Evolutionary conservation across 192 early-diverging fungal genomes (phyloP), one percentile per base, ranked within the genome.

Genomic region (Podila minutissima): DNA sequence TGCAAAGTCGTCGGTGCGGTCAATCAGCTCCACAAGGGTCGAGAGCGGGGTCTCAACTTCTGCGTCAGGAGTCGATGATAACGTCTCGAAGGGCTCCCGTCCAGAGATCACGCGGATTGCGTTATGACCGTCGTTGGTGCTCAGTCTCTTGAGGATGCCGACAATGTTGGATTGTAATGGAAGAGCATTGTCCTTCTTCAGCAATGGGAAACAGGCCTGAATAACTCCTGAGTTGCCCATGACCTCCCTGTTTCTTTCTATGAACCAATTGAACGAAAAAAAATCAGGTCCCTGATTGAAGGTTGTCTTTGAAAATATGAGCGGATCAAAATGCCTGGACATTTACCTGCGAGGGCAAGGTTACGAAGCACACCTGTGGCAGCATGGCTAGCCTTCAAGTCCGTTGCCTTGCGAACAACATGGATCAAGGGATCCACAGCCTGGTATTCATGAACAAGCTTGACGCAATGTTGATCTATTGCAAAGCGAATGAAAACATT

Each of bases 281-380:
- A 66, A 59, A n/a, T 35, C 4, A 24, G 61, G 32, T 24, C 35
- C 35, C 11, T 29, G 20, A 38, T 55, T 37, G 22, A 22, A 24
- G 20, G 19, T n/a, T 13, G 0, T 64, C 15, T 58, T 26, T 5
- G 26, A 48, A 9, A 33, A 15, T 15, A 65, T 1, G 6, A 26
- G n/a, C 1, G 28, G 31, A 59, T n/a, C 28, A 61, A 74, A 41
- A 46, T 46, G 41, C 12, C 15, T 15, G 41, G 41, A 17, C 15
- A 46, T 12, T 1, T 24, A 86, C 85, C 82, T 38, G 93, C 84
- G 48, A 94, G 69, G 51, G 90, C 87, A 51, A 94, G 85, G 78
- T 94, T 93, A 53, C 91, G 90, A 5, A 94, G 81, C 41, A 91
- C 71, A 41, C 93, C 89, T 71, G 91, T 86, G 22, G 88, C 88